Evolutionary conservation across 225 moss, liverwort and hornwort species (phyloP).

Genomic region (Thuidium tamariscinum): DNA sequence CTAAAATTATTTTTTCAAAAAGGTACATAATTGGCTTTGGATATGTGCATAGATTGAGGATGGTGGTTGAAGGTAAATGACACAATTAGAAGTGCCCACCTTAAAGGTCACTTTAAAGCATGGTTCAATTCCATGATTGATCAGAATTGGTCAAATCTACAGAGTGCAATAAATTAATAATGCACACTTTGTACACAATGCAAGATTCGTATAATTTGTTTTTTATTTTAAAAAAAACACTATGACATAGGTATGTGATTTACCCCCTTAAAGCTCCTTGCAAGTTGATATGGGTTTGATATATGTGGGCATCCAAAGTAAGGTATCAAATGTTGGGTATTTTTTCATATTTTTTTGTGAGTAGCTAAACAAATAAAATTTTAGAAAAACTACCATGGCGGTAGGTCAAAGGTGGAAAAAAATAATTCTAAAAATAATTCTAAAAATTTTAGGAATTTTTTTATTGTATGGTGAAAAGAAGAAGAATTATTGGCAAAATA

Average conservation of each 20-base stretch:
- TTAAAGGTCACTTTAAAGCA: neutral
- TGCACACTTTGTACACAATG: rapidly evolving
- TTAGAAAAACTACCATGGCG: rapidly evolving
- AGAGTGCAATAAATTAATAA: neutral
- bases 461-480: no score
- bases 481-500: no score
- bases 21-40: no score
- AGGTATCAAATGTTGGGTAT: no score
- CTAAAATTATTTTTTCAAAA: no score
- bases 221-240: neutral
- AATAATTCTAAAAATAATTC: no score
- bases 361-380: rapidly evolving
- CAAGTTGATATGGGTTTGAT: rapidly evolving
- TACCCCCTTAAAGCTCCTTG: neutral
- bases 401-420: no score
- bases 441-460: no score
- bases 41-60: no score
- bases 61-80: no score
- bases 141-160: neutral
- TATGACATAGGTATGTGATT: neutral
- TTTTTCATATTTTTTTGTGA: no score
- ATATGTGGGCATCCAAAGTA: rapidly evolving
- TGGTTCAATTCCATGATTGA: neutral
- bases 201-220: rapidly evolving
- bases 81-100: no score